Base-by-base conservation (phyloP, 345 rosid species). In the Lumnitzera racemosa region DNA sequence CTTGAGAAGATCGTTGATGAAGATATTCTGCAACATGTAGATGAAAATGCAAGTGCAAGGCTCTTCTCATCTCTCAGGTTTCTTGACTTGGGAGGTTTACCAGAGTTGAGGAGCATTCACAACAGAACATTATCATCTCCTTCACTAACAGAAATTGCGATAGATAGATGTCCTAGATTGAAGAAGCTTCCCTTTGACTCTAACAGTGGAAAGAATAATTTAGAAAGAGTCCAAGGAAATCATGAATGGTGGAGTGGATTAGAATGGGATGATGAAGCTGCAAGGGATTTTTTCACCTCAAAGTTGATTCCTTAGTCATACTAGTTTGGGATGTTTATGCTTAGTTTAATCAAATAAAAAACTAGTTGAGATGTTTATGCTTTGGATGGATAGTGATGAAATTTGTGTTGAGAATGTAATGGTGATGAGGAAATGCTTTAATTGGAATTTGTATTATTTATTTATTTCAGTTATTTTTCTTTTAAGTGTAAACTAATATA, bases 261-360 rank as follows among this genome's bases (percentile, higher is more conserved):
- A 59, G 16, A 55, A 46, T 74, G 78, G 78, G 66, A 66, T 24
- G 64, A 74, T 48, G 62, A 59, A 31, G 69, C 56, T 13, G 36
- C 58, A 17, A 49, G 47, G 57, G 20, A 2, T n/a, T 51, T 46
- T 46, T 64, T 70, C n/a, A n/a, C 53, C 46, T 12, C 54, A 5
- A 63, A 48, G 3, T 29, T 2, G 36, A 29, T 29, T n/a, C n/a
- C n/a, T n/a, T n/a, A n/a, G n/a, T n/a, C n/a, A n/a, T n/a, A n/a
- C n/a, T n/a, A n/a, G n/a, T n/a, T n/a, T n/a, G n/a, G n/a, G n/a
- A n/a, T n/a, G n/a, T n/a, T n/a, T n/a, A n/a, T n/a, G n/a, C n/a
- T n/a, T n/a, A n/a, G n/a, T n/a, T n/a, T n/a, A n/a, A n/a, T n/a
- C n/a, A n/a, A n/a, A n/a, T n/a, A n/a, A n/a, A n/a, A n/a, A n/a